These are phyloP conservation scores for Atkinsonella texensis DNA, from an alignment of 2,329 filamentous ascomycete genomes.

Conservation along the genomic window DNA sequence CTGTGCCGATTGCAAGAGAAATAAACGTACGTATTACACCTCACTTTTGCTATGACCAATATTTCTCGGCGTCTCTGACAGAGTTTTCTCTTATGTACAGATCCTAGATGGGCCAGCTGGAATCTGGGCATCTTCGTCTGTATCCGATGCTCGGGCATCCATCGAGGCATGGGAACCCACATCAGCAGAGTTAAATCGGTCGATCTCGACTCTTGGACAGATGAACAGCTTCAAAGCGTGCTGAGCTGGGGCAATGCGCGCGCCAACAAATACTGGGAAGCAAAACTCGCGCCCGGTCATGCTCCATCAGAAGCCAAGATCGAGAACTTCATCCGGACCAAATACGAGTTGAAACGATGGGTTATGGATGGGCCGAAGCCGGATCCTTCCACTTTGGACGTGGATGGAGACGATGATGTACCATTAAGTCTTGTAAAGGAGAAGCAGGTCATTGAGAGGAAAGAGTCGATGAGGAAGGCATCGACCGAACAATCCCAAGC, in stretches of 20 bases:
- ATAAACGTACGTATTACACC: conserved; percentile 62
- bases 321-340: conserved; percentile 98
- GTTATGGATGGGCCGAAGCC: conserved; percentile 96
- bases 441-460: conserved; percentile 51
- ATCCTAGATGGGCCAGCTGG: conserved; percentile 98
- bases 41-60: no score
- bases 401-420: conserved; percentile 75
- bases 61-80: conserved; percentile 1
- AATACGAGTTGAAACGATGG: conserved; percentile 98
- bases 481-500: conserved; percentile 33
- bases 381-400: conserved; percentile 78
- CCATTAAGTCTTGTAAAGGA: conserved; percentile 51
- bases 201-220: conserved; percentile 95
- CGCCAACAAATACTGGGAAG: conserved; percentile 98
- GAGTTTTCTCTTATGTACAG: conserved; percentile 30
- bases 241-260: conserved; percentile 91
- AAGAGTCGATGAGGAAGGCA: conserved; percentile 49
- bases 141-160: conserved; percentile 96
- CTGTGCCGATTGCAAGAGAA: conserved; percentile 97
- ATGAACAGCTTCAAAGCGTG: conserved; percentile 91
- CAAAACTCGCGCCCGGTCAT: conserved; percentile 82
- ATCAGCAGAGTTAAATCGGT: conserved; percentile 98
- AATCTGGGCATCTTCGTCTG: conserved; percentile 95
- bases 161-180: conserved; percentile 97
- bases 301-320: conserved; percentile 95